Conservation (phyloP, 495 filamentous ascomycete genomes). For the Neurospora sp. region DNA sequence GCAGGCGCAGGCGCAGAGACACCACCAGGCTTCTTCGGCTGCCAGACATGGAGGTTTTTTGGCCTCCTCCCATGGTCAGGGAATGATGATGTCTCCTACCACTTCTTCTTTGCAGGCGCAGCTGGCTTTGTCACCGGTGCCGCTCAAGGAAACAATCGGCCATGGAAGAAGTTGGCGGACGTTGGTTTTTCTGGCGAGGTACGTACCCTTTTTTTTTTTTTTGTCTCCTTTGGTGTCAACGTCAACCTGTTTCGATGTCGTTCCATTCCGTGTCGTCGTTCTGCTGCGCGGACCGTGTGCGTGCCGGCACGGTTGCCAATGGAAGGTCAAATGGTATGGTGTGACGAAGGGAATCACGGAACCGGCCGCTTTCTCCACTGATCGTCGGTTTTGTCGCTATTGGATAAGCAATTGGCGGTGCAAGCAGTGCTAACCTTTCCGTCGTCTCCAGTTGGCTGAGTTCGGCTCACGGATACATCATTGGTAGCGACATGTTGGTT, state of each 20-base stretch:
- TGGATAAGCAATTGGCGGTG: background rate
- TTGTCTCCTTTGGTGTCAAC: no score
- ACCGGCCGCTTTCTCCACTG: background rate
- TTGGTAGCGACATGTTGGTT: background rate
- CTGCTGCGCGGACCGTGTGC: background rate
- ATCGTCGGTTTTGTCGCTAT: background rate
- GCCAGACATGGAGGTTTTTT: background rate
- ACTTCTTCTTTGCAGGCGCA: background rate
- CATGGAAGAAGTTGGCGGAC: background rate
- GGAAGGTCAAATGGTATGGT: background rate
- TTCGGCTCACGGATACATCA: background rate
- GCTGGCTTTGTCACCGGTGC: background rate
- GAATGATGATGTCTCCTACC: background rate
- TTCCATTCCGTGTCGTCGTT: background rate
- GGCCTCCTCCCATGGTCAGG: background rate
- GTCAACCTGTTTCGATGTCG: background rate
- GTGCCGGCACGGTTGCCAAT: background rate
- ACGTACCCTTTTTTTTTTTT: background rate
- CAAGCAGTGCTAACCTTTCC: background rate
- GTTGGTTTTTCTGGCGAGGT: background rate
- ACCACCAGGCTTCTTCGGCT: background rate
- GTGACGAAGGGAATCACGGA: background rate
- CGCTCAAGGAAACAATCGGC: background rate
- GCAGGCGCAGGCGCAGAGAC: background rate
- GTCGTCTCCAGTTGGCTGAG: background rate